Conservation (phyloP, 2,329 filamentous ascomycete species). For the Pezicula carpinea region DNA sequence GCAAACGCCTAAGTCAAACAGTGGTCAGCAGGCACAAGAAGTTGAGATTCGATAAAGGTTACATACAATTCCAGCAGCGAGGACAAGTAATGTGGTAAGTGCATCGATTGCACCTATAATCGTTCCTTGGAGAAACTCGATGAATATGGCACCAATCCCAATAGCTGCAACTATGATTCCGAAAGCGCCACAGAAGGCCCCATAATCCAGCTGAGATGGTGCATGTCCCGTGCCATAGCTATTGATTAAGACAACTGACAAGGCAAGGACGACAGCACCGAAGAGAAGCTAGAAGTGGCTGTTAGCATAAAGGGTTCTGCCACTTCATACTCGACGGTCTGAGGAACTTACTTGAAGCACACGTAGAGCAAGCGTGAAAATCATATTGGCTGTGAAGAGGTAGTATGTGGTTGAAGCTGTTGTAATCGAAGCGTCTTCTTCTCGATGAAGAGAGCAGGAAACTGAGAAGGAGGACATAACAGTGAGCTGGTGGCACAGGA, state of each 20-base stretch:
- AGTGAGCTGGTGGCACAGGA: no score
- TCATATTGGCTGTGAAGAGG: not conserved
- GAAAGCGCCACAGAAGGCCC: conserved; percentile 22
- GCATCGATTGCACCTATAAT: conserved; percentile 19
- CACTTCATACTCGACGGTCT: not conserved
- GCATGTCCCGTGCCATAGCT: conserved; percentile 15
- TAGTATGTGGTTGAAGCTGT: no score
- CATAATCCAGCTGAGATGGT: conserved; percentile 18
- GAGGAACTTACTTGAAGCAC: not conserved
- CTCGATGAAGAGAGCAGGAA: no score
- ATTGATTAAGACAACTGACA: conserved; percentile 21
- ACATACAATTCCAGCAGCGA: conserved; percentile 23
- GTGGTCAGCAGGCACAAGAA: not conserved
- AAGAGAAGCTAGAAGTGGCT: conserved; percentile 16
- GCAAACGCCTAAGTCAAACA: conserved; percentile 18
- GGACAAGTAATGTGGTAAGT: conserved; percentile 20
- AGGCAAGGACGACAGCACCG: conserved; percentile 16
- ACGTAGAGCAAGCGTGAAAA: not conserved
- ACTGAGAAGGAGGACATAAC: no score
- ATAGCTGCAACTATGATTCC: conserved; percentile 15
- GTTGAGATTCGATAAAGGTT: conserved; percentile 2
- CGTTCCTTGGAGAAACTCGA: conserved; percentile 19
- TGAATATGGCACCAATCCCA: conserved; percentile 18
- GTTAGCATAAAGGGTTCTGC: no score
- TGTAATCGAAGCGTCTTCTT: no score